phyloP scores from a whole-genome alignment of 371 early-diverging fungal species.

The Mucor ambiguus region DNA sequence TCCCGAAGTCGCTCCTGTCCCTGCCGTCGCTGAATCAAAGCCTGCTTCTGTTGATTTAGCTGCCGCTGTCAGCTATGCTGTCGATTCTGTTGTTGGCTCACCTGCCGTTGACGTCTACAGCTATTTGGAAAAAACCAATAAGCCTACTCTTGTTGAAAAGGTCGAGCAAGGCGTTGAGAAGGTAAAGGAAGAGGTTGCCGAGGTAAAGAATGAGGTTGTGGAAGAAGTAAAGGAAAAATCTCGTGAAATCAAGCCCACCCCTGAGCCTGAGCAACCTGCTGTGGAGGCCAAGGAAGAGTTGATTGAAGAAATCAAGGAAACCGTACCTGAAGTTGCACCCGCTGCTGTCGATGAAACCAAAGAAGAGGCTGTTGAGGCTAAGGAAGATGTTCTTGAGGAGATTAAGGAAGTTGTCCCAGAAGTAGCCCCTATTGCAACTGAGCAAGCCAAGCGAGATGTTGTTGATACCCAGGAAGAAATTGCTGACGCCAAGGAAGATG shows the following conservation, averaged over 20 bases:
- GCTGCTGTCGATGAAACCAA: conserved; percentile 4
- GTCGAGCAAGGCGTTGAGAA: conserved; percentile 9
- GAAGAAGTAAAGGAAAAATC: conserved; percentile 15
- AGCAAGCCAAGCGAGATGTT: conserved; percentile 9
- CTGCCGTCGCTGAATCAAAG: conserved; percentile 5
- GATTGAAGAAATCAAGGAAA: conserved; percentile 19
- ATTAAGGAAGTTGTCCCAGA: conserved; percentile 22
- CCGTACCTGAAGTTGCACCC: conserved; percentile 12
- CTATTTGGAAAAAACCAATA: conserved; percentile 23
- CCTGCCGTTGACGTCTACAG: conserved; percentile 26
- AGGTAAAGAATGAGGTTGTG: conserved; percentile 16
- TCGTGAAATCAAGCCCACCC: conserved; percentile 17
- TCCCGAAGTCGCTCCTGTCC: conserved; percentile 9
- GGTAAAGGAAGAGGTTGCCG: conserved; percentile 11
- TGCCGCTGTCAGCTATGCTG: conserved; percentile 17
- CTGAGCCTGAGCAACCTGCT: conserved; percentile 24
- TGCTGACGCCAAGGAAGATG: conserved; percentile 26
- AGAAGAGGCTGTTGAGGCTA: background rate
- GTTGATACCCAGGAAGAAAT: conserved; percentile 25
- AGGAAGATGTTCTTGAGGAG: conserved; percentile 12
- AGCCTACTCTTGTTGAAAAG: conserved; percentile 8
- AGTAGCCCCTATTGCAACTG: conserved; percentile 6
- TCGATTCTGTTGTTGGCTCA: conserved; percentile 28
- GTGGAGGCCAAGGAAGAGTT: conserved; percentile 27
- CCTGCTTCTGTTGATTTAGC: conserved; percentile 1